Evolutionary conservation across 306 rosid genomes (phyloP), one percentile per base, ranked within the genome.

Genomic region (Casuarina equisetifolia): DNA sequence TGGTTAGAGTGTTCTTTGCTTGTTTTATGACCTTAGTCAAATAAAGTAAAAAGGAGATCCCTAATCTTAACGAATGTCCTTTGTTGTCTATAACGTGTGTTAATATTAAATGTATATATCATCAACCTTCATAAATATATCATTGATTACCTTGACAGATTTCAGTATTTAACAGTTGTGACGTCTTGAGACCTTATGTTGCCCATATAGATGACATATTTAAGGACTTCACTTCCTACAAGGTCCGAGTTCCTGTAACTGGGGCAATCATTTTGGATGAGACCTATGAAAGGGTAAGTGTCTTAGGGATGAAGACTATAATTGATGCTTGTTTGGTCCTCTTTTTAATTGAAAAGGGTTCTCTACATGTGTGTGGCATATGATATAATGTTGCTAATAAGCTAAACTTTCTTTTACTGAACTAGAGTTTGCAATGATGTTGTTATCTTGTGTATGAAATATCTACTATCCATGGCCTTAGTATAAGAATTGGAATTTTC

Each of bases 221-320:
- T 63, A 95, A 95, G 89, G 99, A 95, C 88, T 95, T 95, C 83
- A 92, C 96, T 75, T 95, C 99, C 70, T 95, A 92, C 83, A 95
- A 95, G 87, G 96, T 95, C 78, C 93, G 96, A 48, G 99, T 95
- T 70, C 99, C 99, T 38, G 99, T 95, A 54, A 95, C 99, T 40
- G 99, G 99, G 43, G 97, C 94, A 38, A 95, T 95, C 84, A 95
- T 95, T 87, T 89, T 95, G 76, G 99, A 95, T 86, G 97, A 95
- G 85, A 92, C 97, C 43, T 89, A 68, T 80, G 96, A 95, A 89
- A 82, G 99, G 97, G 99, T 95, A 83, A 88, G 93, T n/a, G 64
- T 12, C 17, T 46, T 52, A 48, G 73, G 50, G 64, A 64, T 77
- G 63, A 62, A 63, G 36, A 49, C 77, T 40, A 40, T 73, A 16